A percentile compares a stretch with the other conserved stretches of the same genome.
These are phyloP conservation scores for Ceratobasidium sp. DNA, from an alignment of 1,284 basidiomycete genomes.

Conservation along the genomic window DNA sequence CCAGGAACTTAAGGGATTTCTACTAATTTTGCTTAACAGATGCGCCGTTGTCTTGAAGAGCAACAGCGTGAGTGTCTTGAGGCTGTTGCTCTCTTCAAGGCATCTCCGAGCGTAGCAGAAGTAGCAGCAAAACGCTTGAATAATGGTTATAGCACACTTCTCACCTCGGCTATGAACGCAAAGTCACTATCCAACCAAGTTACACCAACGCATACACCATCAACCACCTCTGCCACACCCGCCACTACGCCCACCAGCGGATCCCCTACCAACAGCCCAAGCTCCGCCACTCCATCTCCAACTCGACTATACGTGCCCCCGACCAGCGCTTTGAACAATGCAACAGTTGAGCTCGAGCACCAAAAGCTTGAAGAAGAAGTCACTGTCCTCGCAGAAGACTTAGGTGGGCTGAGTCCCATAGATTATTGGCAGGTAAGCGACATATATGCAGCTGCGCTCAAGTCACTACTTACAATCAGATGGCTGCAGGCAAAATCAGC, in stretches of 20 bases:
- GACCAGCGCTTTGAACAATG: not conserved
- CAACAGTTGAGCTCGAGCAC: constrained; percentile 2
- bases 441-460: too few relatives aligned
- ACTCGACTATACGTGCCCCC: too few relatives aligned
- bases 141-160: not conserved
- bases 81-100: not conserved
- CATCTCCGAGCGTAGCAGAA: not conserved
- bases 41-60: constrained; percentile 7
- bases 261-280: too few relatives aligned
- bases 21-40: not conserved
- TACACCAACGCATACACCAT: too few relatives aligned
- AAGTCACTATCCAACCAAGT: not conserved
- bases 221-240: not conserved
- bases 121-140: not conserved
- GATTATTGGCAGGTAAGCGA: constrained; percentile 24
- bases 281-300: too few relatives aligned
- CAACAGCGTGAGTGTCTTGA: not conserved
- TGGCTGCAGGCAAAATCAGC: not conserved
- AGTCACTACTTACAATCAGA: not conserved
- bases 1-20: not conserved
- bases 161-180: not conserved
- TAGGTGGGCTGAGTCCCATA: not conserved
- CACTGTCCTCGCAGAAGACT: not conserved
- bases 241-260: too few relatives aligned
- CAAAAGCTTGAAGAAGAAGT: not conserved